These are phyloP conservation scores for Glycyrrhiza uralensis DNA, from an alignment of 306 rosid genomes.

Conservation along the genomic window DNA sequence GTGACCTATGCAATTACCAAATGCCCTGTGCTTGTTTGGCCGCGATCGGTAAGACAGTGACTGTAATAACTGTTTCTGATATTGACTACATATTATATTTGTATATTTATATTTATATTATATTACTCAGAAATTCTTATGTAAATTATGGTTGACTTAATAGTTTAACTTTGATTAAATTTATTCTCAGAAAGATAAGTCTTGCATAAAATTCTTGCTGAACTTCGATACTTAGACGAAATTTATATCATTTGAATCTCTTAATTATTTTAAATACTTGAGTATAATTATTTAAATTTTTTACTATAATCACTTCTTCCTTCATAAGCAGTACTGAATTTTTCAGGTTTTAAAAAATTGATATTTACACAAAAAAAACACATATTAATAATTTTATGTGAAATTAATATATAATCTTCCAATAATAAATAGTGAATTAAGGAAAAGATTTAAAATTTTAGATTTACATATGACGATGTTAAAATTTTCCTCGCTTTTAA, in stretches of 20 bases:
- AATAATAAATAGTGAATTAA: too few relatives aligned
- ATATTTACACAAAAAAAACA: too few relatives aligned
- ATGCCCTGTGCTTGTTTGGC: background rate
- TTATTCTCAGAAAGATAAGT: background rate
- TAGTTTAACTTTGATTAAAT: background rate
- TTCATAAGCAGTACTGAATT: too few relatives aligned
- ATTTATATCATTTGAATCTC: background rate
- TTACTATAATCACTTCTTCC: background rate
- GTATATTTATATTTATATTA: background rate
- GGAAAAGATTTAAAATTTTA: too few relatives aligned
- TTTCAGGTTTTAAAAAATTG: too few relatives aligned
- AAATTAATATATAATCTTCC: too few relatives aligned
- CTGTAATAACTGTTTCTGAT: background rate
- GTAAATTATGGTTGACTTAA: background rate
- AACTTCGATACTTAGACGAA: background rate
- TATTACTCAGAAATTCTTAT: background rate
- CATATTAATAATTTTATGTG: too few relatives aligned
- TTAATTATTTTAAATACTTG: background rate
- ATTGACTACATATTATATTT: background rate
- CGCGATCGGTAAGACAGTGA: background rate
- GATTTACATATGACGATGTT: too few relatives aligned
- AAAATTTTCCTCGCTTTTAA: too few relatives aligned
- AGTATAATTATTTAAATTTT: background rate
- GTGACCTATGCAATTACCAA: background rate
- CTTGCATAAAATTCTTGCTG: too few relatives aligned